Base-by-base conservation (phyloP, 352 stramenopile genomes). In the Saprolegnia parasitica region DNA sequence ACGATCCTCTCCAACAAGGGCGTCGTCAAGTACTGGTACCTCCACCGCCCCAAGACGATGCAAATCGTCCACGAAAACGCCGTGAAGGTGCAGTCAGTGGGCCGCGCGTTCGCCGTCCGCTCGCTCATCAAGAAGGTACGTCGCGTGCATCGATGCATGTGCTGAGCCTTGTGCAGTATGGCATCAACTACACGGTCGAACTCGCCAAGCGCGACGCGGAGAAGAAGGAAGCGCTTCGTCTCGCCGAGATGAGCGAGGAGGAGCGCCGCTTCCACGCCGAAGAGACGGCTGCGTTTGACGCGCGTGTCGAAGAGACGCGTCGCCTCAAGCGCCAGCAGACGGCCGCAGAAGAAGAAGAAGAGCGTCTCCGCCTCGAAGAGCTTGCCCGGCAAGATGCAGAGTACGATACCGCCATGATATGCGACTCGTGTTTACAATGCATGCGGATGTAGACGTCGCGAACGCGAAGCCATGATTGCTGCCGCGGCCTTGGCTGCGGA, bases 21-120 rank as follows among this genome's bases (percentile, higher is more conserved):
- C 15, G 86, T 83, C 50, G 86, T 95, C 76, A 95, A 95, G 81
- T 95, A 89, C 73, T 95, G 86, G 86, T 95, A 95, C 71, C 72
- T 95, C 29, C 86, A 95, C 63, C 86, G 86, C 18, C 86, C 86
- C 54, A 95, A 95, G 77, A 95, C 86, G 20, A 95, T 95, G 86
- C 82, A 89, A 65, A 93, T 91, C 68, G 86, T 95, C 42, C 86
- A 95, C 77, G 90, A 87, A 79, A 95, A 95, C 72, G 86, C 84
- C 16, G 91, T 85, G 60, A 93, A 93, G 76, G 90, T 95, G 57
- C 86, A 95, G 75, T 88, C 75, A 46, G 56, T 95, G 23, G 86
- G 83, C 0, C 86, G 86, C 54, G 82, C 86, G 23, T 95, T 84
- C 70, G 86, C 86, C 49, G 83, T 95, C 55, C 83, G 86, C 29